These are phyloP conservation scores for Cutaneotrichosporon arboriforme DNA, from an alignment of 1,284 basidiomycete species.

Conservation along the genomic window DNA sequence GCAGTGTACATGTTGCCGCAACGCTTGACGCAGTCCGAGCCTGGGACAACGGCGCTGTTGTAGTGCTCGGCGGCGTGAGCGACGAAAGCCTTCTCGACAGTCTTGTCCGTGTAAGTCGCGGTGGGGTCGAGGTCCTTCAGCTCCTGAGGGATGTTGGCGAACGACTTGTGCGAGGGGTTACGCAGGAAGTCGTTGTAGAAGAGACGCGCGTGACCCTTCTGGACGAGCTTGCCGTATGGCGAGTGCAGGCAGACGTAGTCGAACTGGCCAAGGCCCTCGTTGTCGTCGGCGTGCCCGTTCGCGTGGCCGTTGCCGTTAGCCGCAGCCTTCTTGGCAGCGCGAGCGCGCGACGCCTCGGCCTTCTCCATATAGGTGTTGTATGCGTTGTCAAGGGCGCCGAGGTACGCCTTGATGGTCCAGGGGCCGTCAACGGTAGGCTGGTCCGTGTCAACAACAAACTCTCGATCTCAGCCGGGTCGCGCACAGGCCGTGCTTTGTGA, in stretches of 20 bases:
- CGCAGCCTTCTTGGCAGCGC: constrained; percentile 43
- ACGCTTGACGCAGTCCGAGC: constrained; percentile 74
- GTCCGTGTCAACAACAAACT: constrained; percentile 11
- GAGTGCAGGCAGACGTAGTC: constrained; percentile 90
- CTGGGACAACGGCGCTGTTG: constrained; percentile 64
- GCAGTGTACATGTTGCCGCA: constrained; percentile 99
- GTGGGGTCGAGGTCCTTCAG: constrained; percentile 63
- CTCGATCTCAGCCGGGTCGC: background rate
- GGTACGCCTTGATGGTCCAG: constrained; percentile 91
- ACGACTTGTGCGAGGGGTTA: constrained; percentile 67
- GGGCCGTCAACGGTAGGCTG: constrained; percentile 96
- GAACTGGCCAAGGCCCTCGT: constrained; percentile 64
- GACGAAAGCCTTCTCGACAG: constrained; percentile 90
- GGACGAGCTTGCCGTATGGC: constrained; percentile 97
- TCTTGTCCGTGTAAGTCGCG: constrained; percentile 83
- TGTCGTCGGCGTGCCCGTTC: constrained; percentile 28
- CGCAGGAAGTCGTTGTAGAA: constrained; percentile 70
- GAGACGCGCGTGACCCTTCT: constrained; percentile 93
- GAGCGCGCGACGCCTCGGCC: constrained; percentile 56
- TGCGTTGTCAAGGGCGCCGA: constrained; percentile 84
- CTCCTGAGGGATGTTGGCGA: constrained; percentile 66
- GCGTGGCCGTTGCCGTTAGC: constrained; percentile 31
- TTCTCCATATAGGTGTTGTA: constrained; percentile 86
- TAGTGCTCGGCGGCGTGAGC: constrained; percentile 65
- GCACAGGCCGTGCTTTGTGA: background rate